These are phyloP conservation scores for Aureobasidium sp. DNA, from an alignment of 2,329 filamentous ascomycete species.

Conservation along the genomic window DNA sequence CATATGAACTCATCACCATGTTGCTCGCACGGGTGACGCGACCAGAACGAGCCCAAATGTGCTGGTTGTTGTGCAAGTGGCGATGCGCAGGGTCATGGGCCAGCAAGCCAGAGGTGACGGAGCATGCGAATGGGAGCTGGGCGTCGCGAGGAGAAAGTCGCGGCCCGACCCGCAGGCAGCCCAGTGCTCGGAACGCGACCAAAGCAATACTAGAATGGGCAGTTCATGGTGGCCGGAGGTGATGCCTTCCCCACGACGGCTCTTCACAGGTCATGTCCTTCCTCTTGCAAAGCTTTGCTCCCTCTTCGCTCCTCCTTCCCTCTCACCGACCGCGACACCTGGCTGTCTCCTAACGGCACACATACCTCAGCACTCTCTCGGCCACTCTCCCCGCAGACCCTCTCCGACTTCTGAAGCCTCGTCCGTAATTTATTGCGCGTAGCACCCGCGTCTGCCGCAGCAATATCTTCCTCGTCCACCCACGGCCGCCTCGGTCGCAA, in stretches of 20 bases:
- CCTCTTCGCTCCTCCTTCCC: conserved; percentile 24
- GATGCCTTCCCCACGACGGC: conserved; percentile 5
- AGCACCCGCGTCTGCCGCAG: conserved; percentile 18
- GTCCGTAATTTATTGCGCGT: conserved; percentile 35
- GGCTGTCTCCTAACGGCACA: conserved; percentile 21
- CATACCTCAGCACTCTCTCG: conserved; percentile 21
- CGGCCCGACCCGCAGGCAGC: background rate
- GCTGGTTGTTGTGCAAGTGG: background rate
- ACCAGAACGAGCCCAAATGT: conserved; percentile 7
- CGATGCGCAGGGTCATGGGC: background rate
- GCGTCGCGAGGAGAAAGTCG: conserved; percentile 3
- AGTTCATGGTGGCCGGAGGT: background rate
- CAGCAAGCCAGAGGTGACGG: background rate
- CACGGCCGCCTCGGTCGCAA: conserved; percentile 25
- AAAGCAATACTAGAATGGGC: background rate
- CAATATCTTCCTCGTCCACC: conserved; percentile 16
- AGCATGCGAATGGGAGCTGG: background rate
- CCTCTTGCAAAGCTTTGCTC: conserved; percentile 25
- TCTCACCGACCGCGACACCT: conserved; percentile 20
- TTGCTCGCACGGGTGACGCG: background rate
- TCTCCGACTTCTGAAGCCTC: conserved; percentile 5
- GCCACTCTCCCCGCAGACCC: conserved; percentile 5
- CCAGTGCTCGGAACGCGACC: background rate
- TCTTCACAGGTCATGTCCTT: conserved; percentile 5
- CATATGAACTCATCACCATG: background rate